Base-by-base conservation (phyloP, 1,284 basidiomycete species). In the Anthracocystis setariae region DNA sequence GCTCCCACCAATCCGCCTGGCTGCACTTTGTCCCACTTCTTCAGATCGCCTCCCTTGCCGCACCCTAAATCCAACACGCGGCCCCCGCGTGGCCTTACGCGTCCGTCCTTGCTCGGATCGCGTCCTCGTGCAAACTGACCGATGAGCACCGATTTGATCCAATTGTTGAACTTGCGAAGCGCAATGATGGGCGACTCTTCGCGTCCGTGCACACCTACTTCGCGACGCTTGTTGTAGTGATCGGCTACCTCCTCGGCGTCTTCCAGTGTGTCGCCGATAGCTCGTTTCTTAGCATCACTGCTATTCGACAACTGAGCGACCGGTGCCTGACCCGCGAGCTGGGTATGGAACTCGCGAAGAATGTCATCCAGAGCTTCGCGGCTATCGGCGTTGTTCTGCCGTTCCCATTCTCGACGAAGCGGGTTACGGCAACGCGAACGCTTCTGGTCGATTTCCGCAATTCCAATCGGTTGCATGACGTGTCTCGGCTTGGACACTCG, bases 81-180 rank as follows among this genome's bases (percentile, higher is more conserved):
- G 24, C 92, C 90, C 2, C 68, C 64, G 1, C 68, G 56, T 13
- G 62, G 21, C 27, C 56, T 54, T 13, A 21, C 25, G 2, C 66
- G 58, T n/a, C 71, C 63, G 33, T 73, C 69, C 38, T 50, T n/a
- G 0, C 8, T 53, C 15, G 62, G 51, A 25, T 53, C 56, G 24
- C 53, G 64, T 15, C 63, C 66, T 15, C 68, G 58, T 29, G 62
- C 59, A 46, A 67, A 80, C 13, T 33, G 53, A 12, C 64, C 67
- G 9, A 77, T 56, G 4, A 80, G 51, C 24, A 74, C 68, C 48
- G 75, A 78, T 60, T 80, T 80, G 71, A 77, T 57, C 78, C 96
- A 99, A 85, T 99, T 98, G 85, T 99, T 99, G 86, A 98, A 98
- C 82, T 89, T 92, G 84, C 95, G 94, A 56, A 99, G 87, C 21